Base-by-base conservation (phyloP, 176 grass and related monocot genomes). In the Oryza meyeriana region DNA sequence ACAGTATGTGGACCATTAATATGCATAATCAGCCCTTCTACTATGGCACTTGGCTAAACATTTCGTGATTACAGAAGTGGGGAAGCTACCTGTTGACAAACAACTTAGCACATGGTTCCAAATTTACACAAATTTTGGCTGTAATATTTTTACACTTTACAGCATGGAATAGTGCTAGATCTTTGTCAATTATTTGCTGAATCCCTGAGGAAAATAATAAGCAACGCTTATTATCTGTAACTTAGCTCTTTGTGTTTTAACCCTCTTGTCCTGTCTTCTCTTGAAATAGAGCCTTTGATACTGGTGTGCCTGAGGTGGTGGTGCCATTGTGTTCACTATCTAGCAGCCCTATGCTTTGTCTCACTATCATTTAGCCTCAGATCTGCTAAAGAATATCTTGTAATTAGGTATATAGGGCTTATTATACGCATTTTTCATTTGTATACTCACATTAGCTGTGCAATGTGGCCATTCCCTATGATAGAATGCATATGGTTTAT, bases 331-430 rank as follows among this genome's bases (percentile, higher is more conserved):
- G 66, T 89, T 64, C 73, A 61, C 66, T 86, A 34, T 80, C 28
- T 86, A 66, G 79, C 78, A 86, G 35, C 61, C 70, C 36, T 61
- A 47, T 80, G 38, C 81, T 62, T 88, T 79, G 29, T 9, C 16
- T 82, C 22, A 1, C 78, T 86, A 57, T 72, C 78, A 27, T 82
- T 78, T 85, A 85, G 68, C 83, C 82, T 86, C 58, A 78, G 78
- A 85, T 77, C 67, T 77, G 57, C 78, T 66, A 44, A 74, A 89
- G 66, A 78, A 85, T 81, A 85, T 76, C 82, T 34, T 81, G 78
- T 89, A 64, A 59, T 62, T 89, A 65, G 72, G 78, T 72, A 81
- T 73, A 89, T 75, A 79, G 65, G 81, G 82, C 55, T 55, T 85
- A 34, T 42, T 36, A 18, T 84, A 76, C 36, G 75, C 39, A 45